Base-by-base conservation (phyloP, 305 asterid species). In the Nicotiana rustica region DNA sequence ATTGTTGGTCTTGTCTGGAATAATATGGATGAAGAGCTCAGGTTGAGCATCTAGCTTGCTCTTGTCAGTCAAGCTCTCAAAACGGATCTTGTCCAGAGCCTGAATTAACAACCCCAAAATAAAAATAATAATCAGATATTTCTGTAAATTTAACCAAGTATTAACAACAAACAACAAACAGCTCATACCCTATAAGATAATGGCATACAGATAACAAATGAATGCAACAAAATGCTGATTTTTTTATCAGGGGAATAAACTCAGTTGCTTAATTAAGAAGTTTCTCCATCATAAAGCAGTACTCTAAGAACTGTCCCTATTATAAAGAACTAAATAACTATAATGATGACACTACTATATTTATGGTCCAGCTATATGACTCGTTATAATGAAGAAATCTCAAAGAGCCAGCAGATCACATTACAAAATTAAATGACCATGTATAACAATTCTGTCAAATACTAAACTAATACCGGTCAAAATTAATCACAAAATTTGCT, bases 21-120 rank as follows among this genome's bases (percentile, higher is more conserved):
- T 85, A 9, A 94, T 90, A 73, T 91, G 97, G 84, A 94, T 90
- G 84, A 92, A 94, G 31, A 94, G 92, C 91, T 94, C 98, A 1
- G 97, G 97, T 81, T 94, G 98, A 10, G 83, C 91, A 56, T 94
- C 98, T 0, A 94, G 93, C 89, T 94, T 92, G 90, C 94, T 92
- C 91, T 94, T 94, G 83, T 92, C 97, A 0, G 98, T 94, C 90
- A 94, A 85, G 68, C 97, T 88, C 79, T 94, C 98, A 41, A 93
- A 93, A 1, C 95, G 87, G 60, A 93, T 93, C 89, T 93, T 93
- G 82, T 93, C 97, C 73, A 93, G 70, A 2, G 98, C 98, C 98
- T 93, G 64, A 21, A 73, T 21, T 19, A 25, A 25, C 9, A 21
- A 73, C 13, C 12, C 79, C 29, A 25, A 25, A 25, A 49, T 7